phyloP scores from a whole-genome alignment of 1,139 yeast genomes.

The Geotrichum klebahnii region DNA sequence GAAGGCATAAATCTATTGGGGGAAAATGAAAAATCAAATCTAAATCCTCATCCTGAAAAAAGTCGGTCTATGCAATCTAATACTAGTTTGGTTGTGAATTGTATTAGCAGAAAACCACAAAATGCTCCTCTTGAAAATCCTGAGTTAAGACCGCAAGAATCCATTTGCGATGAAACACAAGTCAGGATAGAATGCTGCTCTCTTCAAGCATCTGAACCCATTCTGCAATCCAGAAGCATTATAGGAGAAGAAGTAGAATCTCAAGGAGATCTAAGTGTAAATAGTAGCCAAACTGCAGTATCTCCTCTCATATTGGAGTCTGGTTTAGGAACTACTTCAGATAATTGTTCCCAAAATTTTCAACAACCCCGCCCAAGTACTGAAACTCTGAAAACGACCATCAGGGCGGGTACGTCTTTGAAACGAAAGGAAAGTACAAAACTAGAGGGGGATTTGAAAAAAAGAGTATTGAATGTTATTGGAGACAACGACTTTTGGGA shows the following conservation, averaged over 20 bases:
- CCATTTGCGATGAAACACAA: too few relatives aligned
- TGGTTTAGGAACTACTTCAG: background rate
- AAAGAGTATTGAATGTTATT: constrained; percentile 10
- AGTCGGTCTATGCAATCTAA: too few relatives aligned
- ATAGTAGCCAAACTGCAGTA: background rate
- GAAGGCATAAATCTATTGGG: too few relatives aligned
- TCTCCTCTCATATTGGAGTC: background rate
- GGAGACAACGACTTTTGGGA: constrained; percentile 22
- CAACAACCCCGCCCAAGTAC: background rate
- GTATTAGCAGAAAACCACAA: too few relatives aligned
- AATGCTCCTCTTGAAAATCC: too few relatives aligned
- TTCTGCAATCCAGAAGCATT: background rate
- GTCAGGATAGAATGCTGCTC: background rate
- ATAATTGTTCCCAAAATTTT: too few relatives aligned
- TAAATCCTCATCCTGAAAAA: too few relatives aligned
- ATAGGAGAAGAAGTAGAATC: background rate
- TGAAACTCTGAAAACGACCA: background rate
- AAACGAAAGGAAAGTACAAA: constrained; percentile 1
- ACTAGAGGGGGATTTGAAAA: constrained; percentile 3
- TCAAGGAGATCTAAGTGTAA: background rate
- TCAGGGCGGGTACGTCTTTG: too few relatives aligned
- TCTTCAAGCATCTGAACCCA: too few relatives aligned
- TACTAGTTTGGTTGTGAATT: too few relatives aligned
- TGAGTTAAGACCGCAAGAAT: too few relatives aligned
- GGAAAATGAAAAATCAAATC: too few relatives aligned